phyloP scores from a whole-genome alignment of 2,329 filamentous ascomycete species.

The Emergomyces orientalis region DNA sequence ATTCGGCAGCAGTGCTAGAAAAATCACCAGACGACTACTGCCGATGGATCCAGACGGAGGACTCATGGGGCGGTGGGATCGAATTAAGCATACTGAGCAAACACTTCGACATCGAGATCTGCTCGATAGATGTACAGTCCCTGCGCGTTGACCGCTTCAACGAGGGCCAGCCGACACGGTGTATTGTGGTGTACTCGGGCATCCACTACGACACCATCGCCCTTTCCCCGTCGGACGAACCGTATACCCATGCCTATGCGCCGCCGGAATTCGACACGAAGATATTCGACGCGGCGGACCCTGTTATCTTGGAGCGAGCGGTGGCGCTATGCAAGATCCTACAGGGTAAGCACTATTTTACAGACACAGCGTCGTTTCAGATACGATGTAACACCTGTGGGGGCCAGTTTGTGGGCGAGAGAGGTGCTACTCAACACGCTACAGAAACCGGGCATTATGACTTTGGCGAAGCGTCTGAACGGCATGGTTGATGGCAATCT shows the following conservation, averaged over 20 bases:
- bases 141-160: slow-evolving; percentile 66
- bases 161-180: slow-evolving; percentile 58
- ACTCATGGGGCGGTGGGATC: slow-evolving; percentile 86
- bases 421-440: slow-evolving; percentile 40
- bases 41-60: slow-evolving; percentile 65
- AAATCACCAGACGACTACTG: slow-evolving; percentile 66
- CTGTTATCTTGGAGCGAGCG: slow-evolving; percentile 51
- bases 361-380: slow-evolving; percentile 71
- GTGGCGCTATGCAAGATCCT: slow-evolving; percentile 57
- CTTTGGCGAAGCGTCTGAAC: slow-evolving; percentile 40
- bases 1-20: slow-evolving; percentile 68
- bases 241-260: slow-evolving; percentile 46
- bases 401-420: slow-evolving; percentile 36
- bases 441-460: slow-evolving; percentile 40
- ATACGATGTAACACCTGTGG: slow-evolving; percentile 62
- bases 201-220: slow-evolving; percentile 91
- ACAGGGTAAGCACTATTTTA: slow-evolving; percentile 70
- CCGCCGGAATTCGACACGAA: slow-evolving; percentile 71
- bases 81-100: slow-evolving; percentile 78
- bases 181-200: slow-evolving; percentile 78
- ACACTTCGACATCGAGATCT: slow-evolving; percentile 77
- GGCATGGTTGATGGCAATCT: neutral
- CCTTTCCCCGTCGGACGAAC: slow-evolving; percentile 54
- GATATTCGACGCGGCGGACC: slow-evolving; percentile 54
- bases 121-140: slow-evolving; percentile 68